phyloP scores from a whole-genome alignment of 371 early-diverging fungal species.

The Mycotypha africana region DNA sequence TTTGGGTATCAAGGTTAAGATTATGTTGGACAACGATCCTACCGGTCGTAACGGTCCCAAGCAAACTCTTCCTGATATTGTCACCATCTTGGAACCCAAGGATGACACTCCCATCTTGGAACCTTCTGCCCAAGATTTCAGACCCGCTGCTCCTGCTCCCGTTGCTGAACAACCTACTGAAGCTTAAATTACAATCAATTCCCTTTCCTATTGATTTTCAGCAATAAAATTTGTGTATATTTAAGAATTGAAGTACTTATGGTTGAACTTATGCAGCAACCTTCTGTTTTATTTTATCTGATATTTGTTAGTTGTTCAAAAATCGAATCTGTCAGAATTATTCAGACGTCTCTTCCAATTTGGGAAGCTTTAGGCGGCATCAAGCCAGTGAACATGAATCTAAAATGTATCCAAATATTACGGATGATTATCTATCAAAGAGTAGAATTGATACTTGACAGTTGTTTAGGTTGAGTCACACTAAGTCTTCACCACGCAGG shows the following conservation, averaged over 20 bases:
- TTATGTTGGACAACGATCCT: constrained; percentile 98
- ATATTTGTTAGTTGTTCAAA: too few species aligned
- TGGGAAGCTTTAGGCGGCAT: too few species aligned
- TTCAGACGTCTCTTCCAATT: too few species aligned
- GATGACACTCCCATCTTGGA: constrained; percentile 69
- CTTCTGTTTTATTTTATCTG: too few species aligned
- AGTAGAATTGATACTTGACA: too few species aligned
- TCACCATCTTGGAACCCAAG: constrained; percentile 93
- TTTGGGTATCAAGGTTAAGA: constrained; percentile 99
- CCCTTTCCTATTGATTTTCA: background rate
- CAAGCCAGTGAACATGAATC: too few species aligned
- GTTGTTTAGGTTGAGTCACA: too few species aligned
- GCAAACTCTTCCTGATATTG: constrained; percentile 94
- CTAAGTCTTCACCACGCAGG: too few species aligned
- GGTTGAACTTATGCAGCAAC: too few species aligned
- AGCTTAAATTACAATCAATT: background rate
- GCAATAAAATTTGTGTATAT: background rate
- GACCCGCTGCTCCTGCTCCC: constrained; percentile 37
- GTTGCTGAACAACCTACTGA: background rate
- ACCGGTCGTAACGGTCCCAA: constrained; percentile 94
- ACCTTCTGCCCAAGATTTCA: constrained; percentile 72
- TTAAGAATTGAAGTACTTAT: background rate
- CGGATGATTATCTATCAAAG: too few species aligned
- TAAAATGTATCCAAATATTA: too few species aligned
- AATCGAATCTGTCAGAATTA: too few species aligned